Conservation (phyloP, 23 red algal genomes). For the Gracilaria gracilis region DNA sequence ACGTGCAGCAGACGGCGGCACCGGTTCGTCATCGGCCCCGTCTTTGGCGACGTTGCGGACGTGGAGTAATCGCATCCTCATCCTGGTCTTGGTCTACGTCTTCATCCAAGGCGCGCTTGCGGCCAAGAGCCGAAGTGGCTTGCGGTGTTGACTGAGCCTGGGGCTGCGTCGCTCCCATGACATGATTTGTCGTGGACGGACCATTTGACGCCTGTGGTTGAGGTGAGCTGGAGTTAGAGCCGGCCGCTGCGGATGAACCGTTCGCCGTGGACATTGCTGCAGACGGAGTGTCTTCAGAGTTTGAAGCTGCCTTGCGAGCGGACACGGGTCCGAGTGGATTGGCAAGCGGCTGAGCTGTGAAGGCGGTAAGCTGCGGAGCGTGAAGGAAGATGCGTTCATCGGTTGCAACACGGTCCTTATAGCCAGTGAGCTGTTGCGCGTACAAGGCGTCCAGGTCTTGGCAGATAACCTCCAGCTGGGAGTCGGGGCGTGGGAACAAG, state of each 20-base stretch:
- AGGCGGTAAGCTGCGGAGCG: not conserved
- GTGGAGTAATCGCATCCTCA: not conserved
- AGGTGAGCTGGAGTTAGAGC: too few species aligned
- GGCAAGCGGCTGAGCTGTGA: not conserved
- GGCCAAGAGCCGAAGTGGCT: not conserved
- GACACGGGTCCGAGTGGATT: too few species aligned
- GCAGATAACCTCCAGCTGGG: not conserved
- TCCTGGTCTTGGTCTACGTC: too few species aligned
- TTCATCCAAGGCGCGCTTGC: not conserved
- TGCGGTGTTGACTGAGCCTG: not conserved
- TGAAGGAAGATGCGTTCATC: slow-evolving; percentile 38
- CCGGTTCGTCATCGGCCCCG: not conserved
- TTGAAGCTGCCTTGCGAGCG: too few species aligned
- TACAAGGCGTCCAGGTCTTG: not conserved
- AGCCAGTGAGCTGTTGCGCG: not conserved
- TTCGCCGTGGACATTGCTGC: too few species aligned
- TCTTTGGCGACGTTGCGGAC: not conserved
- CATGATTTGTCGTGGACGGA: too few species aligned
- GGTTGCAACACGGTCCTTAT: not conserved
- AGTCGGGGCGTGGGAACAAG: not conserved
- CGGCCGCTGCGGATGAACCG: too few species aligned
- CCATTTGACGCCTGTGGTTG: too few species aligned
- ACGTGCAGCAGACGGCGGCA: slow-evolving; percentile 1
- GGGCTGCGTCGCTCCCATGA: too few species aligned
- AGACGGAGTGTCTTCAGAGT: not conserved